These are phyloP conservation scores for Leccinum laetum DNA, from an alignment of 1,284 basidiomycete genomes.

Conservation along the genomic window DNA sequence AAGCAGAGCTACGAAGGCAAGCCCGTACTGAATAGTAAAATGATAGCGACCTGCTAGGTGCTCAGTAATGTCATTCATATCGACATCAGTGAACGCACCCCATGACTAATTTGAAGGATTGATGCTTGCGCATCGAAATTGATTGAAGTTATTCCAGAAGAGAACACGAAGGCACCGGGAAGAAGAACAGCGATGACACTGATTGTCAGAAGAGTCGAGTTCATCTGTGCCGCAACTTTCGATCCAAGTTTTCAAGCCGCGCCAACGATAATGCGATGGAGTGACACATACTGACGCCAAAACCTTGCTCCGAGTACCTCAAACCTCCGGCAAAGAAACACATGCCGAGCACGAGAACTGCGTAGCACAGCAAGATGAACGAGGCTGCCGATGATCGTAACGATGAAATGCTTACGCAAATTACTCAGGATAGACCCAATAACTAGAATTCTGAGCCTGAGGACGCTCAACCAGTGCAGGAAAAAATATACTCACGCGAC, in stretches of 20 bases:
- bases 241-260: slow-evolving; percentile 16
- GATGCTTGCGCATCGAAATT: slow-evolving; percentile 36
- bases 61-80: slow-evolving; percentile 8
- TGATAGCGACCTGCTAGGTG: slow-evolving; percentile 60
- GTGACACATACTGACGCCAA: slow-evolving; percentile 56
- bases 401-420: slow-evolving; percentile 46
- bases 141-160: slow-evolving; percentile 33
- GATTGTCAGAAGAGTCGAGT: slow-evolving; percentile 78
- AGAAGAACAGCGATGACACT: slow-evolving; percentile 81
- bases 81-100: slow-evolving; percentile 47
- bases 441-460: slow-evolving; percentile 43
- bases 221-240: slow-evolving; percentile 74
- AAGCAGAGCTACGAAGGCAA: slow-evolving; percentile 3
- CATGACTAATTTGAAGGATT: slow-evolving; percentile 77
- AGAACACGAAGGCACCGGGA: slow-evolving; percentile 66
- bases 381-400: background rate
- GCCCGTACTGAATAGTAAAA: slow-evolving; percentile 73
- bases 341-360: slow-evolving; percentile 75
- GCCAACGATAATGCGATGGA: background rate
- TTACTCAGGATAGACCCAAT: slow-evolving; percentile 85
- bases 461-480: slow-evolving; percentile 27
- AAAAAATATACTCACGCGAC: slow-evolving; percentile 54
- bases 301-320: slow-evolving; percentile 76
- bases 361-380: background rate
- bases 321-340: slow-evolving; percentile 81